Base-by-base conservation (phyloP, 139 green algal genomes). In the Tetradesmus lagerheimii region DNA sequence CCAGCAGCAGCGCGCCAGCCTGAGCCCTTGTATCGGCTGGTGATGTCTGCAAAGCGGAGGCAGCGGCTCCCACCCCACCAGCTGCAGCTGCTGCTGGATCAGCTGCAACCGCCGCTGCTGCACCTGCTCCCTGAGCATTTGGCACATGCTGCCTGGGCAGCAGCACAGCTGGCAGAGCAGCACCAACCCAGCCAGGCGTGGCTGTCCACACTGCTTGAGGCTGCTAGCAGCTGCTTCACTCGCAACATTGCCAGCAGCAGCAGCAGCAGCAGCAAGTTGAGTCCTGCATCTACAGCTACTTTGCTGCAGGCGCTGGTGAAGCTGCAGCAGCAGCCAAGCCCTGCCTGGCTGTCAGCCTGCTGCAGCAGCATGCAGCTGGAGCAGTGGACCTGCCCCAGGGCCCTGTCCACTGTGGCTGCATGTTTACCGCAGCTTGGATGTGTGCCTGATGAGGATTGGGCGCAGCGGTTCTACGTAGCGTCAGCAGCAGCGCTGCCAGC, bases 401-500 rank as follows among this genome's bases (percentile, higher is more conserved):
- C 85, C 11, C 34, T 89, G 16, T 83, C 85, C 0, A 89, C 85
- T 35, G 16, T 89, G 20, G 85, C 85, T 50, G 71, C 85, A 11
- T 83, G 71, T 34, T 34, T 89, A 47, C 71, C 85, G 6, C 71
- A 83, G 67, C 43, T 89, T 34, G 45, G 45, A 11, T 16, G 53
- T 66, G 74, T 62, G 45, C 85, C 85, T 11, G n/a, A 35, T n/a
- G 39, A 9, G 0, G 1, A 23, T 0, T 89, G 43, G 39, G 50
- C 62, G 5, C 14, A 35, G n/a, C 37, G 15, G 2, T 89, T 77
- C 85, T 84, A 29, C 47, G 71, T 31, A 39, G 85, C 71, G 4
- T 39, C 39, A 34, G 71, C 43, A 53, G 45, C 14, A 25, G 27
- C 25, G 11, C 47, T 89, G 71, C 34, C 43, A 38, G 45, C n/a